Conservation (phyloP, 331 rosid genomes). For the Telfairia occidentalis region DNA sequence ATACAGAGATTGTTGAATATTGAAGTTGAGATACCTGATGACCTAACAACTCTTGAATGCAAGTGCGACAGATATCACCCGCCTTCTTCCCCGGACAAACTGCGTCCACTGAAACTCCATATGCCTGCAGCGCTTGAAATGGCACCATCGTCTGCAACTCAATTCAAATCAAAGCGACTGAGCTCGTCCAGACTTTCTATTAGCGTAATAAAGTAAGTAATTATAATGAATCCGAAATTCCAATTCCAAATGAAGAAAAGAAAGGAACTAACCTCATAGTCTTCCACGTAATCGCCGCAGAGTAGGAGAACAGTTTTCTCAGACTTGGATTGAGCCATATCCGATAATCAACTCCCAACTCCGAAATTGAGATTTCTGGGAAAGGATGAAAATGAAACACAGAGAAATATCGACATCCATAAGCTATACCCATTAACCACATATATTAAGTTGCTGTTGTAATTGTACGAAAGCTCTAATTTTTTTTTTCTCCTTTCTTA, state of each 20-base stretch:
- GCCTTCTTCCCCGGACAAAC: constrained; percentile 76
- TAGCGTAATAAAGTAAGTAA: too few relatives aligned
- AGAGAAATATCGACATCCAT: too few relatives aligned
- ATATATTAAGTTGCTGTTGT: too few relatives aligned
- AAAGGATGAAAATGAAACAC: too few relatives aligned
- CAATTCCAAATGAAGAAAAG: not conserved
- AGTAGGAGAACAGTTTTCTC: constrained; percentile 51
- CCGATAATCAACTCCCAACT: not conserved
- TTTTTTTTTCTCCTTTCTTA: too few relatives aligned
- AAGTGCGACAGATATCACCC: constrained; percentile 69
- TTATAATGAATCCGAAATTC: not conserved
- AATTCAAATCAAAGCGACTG: not conserved
- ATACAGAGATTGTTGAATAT: not conserved
- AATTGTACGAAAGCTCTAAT: too few relatives aligned
- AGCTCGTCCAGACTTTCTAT: not conserved
- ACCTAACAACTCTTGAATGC: constrained; percentile 29
- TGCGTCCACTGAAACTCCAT: constrained; percentile 64
- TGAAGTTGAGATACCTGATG: constrained; percentile 38
- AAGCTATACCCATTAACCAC: too few relatives aligned
- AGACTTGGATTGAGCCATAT: constrained; percentile 19
- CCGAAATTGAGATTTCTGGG: too few relatives aligned
- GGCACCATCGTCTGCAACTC: constrained; percentile 65
- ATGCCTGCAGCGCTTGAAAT: constrained; percentile 78
- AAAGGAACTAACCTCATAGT: constrained; percentile 38
- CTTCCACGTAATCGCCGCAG: constrained; percentile 88